phyloP scores from a whole-genome alignment of 192 early-diverging fungal species.

The Oehlia diaphana region DNA sequence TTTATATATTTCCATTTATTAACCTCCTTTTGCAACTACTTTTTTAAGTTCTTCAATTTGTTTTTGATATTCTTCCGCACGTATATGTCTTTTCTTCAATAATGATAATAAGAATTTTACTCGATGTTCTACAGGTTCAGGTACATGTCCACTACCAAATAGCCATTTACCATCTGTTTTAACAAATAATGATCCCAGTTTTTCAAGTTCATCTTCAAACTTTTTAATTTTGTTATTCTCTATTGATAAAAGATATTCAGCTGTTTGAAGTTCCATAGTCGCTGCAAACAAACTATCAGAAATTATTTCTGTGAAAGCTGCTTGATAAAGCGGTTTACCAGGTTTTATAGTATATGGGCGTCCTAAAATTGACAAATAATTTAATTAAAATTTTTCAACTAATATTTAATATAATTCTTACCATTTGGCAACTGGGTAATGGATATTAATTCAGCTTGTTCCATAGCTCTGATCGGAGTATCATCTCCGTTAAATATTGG shows the following conservation, averaged over 20 bases:
- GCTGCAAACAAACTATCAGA: conserved; percentile 71
- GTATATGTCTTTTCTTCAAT: conserved; percentile 55
- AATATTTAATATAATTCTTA: conserved; percentile 28
- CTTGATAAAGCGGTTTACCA: conserved; percentile 79
- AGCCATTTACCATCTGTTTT: conserved; percentile 50
- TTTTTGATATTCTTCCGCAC: conserved; percentile 54
- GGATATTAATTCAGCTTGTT: conserved; percentile 85
- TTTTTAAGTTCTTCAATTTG: conserved; percentile 40
- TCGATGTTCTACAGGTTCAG: conserved; percentile 58
- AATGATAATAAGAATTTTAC: conserved; percentile 59
- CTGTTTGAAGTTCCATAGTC: conserved; percentile 76
- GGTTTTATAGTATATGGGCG: conserved; percentile 78
- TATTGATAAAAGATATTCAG: conserved; percentile 56
- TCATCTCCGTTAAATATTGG: conserved; percentile 88
- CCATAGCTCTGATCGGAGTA: conserved; percentile 77
- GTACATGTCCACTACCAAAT: conserved; percentile 53
- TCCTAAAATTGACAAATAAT: conserved; percentile 44
- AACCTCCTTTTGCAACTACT: conserved; percentile 17
- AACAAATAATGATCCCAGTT: conserved; percentile 48
- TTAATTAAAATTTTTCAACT: background rate
- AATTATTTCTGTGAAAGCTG: conserved; percentile 78
- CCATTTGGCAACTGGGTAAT: conserved; percentile 70
- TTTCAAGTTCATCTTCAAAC: conserved; percentile 61
- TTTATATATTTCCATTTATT: background rate
- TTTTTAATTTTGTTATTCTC: conserved; percentile 62